These are phyloP conservation scores for Schwanniomyces vanrijiae DNA, from an alignment of 805 yeast genomes.

Conservation along the genomic window DNA sequence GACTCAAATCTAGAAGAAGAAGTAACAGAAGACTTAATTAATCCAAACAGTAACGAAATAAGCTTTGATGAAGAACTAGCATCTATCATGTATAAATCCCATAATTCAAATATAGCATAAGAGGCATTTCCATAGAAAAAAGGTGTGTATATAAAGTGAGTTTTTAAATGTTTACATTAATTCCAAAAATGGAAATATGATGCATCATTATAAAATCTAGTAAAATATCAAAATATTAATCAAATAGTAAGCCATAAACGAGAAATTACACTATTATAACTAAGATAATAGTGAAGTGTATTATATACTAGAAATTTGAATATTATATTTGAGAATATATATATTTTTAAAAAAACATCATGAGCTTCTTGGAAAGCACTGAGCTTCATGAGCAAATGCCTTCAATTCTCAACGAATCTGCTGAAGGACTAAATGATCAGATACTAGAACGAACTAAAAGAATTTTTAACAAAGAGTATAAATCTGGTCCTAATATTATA, in stretches of 20 bases:
- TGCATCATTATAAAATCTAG: background rate
- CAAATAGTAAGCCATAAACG: background rate
- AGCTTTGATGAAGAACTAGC: constrained; percentile 23
- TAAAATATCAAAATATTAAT: background rate
- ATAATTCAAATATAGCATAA: background rate
- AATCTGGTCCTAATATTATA: background rate
- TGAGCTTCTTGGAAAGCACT: constrained; percentile 12
- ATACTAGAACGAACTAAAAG: background rate
- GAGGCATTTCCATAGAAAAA: background rate
- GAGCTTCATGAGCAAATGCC: constrained; percentile 6
- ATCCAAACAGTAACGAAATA: constrained; percentile 7
- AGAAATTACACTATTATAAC: background rate
- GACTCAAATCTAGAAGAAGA: constrained; percentile 11
- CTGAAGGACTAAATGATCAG: background rate
- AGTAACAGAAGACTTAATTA: constrained; percentile 22
- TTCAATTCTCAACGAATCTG: background rate
- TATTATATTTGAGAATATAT: background rate
- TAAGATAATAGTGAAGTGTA: background rate
- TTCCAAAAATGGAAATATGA: constrained; percentile 8
- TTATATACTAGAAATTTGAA: background rate
- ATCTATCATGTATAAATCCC: constrained; percentile 12
- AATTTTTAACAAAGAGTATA: background rate
- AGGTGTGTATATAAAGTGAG: background rate
- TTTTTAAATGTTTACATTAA: constrained; percentile 5
- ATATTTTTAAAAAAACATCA: background rate